phyloP scores from a whole-genome alignment of 305 asterid species.

The Fraxinus nigra region DNA sequence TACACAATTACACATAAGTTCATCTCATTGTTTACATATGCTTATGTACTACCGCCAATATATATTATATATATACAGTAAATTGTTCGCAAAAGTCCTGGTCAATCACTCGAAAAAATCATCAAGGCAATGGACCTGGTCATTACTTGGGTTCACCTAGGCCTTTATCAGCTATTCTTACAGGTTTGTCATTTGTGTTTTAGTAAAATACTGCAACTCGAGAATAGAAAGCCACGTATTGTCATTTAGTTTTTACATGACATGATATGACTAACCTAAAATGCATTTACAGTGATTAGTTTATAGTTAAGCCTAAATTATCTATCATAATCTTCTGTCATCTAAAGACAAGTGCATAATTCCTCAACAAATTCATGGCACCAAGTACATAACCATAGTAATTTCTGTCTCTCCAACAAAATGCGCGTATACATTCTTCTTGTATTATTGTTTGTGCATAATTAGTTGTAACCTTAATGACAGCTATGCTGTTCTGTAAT shows the following conservation, averaged over 20 bases:
- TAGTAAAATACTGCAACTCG: not conserved
- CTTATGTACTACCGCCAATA: not conserved
- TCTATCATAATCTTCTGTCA: not conserved
- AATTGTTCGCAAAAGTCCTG: not conserved
- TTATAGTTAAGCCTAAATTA: not conserved
- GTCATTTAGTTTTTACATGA: not conserved
- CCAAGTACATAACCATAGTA: not conserved
- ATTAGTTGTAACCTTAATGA: not conserved
- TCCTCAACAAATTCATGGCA: not conserved
- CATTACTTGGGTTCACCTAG: not conserved
- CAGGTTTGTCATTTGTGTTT: not conserved
- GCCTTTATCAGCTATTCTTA: not conserved
- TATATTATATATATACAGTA: not conserved
- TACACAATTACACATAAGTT: not conserved
- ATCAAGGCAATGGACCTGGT: not conserved
- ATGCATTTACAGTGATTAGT: not conserved
- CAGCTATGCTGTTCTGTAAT: not conserved
- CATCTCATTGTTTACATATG: not conserved
- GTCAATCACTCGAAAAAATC: not conserved
- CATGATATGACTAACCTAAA: not conserved
- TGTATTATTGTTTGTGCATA: not conserved
- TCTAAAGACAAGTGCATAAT: not conserved
- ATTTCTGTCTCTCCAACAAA: not conserved
- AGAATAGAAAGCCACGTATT: not conserved
- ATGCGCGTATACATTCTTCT: not conserved